Conservation (phyloP, 345 rosid species). For the Salix viminalis region DNA sequence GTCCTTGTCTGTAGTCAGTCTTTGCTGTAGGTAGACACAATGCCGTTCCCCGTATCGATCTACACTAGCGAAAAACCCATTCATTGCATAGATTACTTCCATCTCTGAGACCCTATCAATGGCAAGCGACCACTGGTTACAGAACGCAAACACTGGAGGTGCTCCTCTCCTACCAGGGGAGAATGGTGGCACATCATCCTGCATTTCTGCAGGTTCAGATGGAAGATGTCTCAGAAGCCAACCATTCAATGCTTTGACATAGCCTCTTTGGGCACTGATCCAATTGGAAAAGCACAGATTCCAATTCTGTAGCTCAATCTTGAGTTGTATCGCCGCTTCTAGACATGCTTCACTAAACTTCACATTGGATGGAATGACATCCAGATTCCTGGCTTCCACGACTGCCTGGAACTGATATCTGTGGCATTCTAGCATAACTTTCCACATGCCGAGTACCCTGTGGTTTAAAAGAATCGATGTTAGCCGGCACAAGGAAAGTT, state of each 20-base stretch:
- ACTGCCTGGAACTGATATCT: conserved; percentile 36
- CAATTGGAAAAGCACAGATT: conserved; percentile 45
- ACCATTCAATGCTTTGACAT: conserved; percentile 52
- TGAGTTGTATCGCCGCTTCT: conserved; percentile 52
- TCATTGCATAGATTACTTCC: conserved; percentile 38
- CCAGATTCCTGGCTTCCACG: conserved; percentile 40
- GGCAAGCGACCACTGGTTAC: conserved; percentile 47
- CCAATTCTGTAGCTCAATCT: conserved; percentile 54
- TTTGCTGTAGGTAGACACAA: conserved; percentile 29
- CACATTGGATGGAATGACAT: conserved; percentile 28
- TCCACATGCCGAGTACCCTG: conserved; percentile 67
- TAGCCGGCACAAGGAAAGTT: not conserved
- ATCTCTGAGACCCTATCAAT: conserved; percentile 34
- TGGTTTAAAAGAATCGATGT: not conserved
- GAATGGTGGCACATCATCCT: conserved; percentile 31
- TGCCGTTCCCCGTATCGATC: conserved; percentile 31
- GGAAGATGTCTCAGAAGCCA: conserved; percentile 59
- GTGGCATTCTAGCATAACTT: conserved; percentile 59
- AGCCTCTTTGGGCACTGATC: conserved; percentile 50
- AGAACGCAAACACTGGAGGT: conserved; percentile 43
- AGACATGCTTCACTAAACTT: conserved; percentile 34
- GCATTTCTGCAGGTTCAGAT: conserved; percentile 43
- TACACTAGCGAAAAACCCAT: conserved; percentile 20
- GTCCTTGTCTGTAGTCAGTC: conserved; percentile 32
- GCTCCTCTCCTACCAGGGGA: conserved; percentile 39